These are phyloP conservation scores for Helminthosporium solani DNA, from an alignment of 2,329 filamentous ascomycete species.

Conservation along the genomic window DNA sequence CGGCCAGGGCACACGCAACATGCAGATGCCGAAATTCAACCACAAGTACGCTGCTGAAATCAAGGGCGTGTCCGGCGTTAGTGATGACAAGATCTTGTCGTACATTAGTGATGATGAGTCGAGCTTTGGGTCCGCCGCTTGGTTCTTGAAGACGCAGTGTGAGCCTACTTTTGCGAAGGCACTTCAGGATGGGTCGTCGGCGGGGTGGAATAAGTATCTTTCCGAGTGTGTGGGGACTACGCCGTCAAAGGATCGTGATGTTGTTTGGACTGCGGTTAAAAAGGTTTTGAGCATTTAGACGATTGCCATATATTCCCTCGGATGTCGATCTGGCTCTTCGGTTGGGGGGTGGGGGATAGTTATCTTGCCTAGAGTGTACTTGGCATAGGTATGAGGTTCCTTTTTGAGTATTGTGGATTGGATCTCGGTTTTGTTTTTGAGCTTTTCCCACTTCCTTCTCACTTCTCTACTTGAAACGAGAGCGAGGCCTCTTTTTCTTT, in stretches of 20 bases:
- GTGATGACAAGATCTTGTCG: constrained; percentile 48
- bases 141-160: constrained; percentile 62
- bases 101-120: constrained; percentile 52
- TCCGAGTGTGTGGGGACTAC: constrained; percentile 55
- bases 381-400: no score
- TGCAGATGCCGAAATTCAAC: constrained; percentile 61
- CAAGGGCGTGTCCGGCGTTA: background rate
- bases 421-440: no score
- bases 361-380: no score
- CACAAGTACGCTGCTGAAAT: constrained; percentile 56
- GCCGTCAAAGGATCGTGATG: constrained; percentile 48
- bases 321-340: no score
- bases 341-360: no score
- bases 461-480: no score
- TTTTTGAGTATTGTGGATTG: no score
- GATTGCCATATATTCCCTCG: no score
- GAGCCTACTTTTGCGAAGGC: constrained; percentile 43
- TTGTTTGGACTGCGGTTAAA: constrained; percentile 53
- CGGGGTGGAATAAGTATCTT: constrained; percentile 57
- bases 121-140: constrained; percentile 60
- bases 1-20: constrained; percentile 72
- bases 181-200: constrained; percentile 50
- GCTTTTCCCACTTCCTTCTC: no score
- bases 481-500: no score
- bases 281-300: constrained; percentile 11